Percentiles rank a stretch among this genome's conserved stretches.
These are phyloP conservation scores for Salix koriyanagi DNA, from an alignment of 345 rosid species.

Conservation along the genomic window DNA sequence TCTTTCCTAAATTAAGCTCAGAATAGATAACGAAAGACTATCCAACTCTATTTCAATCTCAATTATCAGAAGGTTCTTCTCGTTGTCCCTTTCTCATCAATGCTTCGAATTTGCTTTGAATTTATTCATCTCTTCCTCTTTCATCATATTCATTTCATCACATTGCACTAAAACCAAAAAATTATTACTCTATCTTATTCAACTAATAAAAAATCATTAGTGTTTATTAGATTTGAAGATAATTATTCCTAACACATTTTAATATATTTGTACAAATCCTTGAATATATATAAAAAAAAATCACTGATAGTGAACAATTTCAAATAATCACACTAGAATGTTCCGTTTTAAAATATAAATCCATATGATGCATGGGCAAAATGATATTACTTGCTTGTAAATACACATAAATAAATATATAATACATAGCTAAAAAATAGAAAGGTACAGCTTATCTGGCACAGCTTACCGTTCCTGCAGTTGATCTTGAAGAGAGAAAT, in stretches of 20 bases:
- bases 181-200: neutral
- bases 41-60: neutral
- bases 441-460: neutral
- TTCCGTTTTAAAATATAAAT: neutral
- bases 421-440: neutral
- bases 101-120: neutral
- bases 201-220: neutral
- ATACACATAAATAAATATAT: neutral
- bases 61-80: neutral
- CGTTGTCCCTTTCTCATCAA: neutral
- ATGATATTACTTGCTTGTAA: neutral
- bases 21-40: neutral
- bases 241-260: neutral
- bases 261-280: neutral
- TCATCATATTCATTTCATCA: no score
- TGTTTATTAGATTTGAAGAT: neutral
- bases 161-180: neutral
- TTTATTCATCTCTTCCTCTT: neutral
- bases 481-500: conserved; percentile 85
- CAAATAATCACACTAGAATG: neutral
- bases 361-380: neutral
- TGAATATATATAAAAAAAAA: neutral
- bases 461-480: conserved; percentile 86
- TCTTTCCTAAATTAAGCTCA: neutral
- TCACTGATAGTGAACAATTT: neutral